Base-by-base conservation (phyloP, 2,329 filamentous ascomycete genomes). In the Colletotrichum theobromicola region DNA sequence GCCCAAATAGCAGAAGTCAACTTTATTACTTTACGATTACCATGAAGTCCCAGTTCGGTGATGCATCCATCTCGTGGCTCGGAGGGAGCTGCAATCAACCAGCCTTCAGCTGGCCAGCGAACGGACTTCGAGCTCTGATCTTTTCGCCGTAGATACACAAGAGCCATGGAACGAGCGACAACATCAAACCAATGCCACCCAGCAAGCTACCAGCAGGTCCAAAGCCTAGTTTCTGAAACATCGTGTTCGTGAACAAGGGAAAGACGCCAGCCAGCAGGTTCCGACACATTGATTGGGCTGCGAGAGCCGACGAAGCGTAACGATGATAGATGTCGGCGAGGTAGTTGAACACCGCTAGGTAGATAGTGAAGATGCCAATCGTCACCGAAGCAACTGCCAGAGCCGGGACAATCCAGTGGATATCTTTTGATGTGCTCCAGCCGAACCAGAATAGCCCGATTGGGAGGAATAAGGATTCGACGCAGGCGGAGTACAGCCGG, bases 391-490 rank as follows among this genome's bases (percentile, higher is more conserved):
- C 89, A 5, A 94, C 85, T 0, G 90, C 92, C 6, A 94, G 82
- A 0, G 89, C 83, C 0, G 93, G 93, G 0, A 90, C 89, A 35
- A 94, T 90, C 92, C 93, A 94, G 60, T 87, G 89, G 1, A 91
- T 83, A 0, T 81, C 82, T 72, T 76, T 82, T 1, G 65, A 88
- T 0, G 88, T 88, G 0, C 90, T 91, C 90, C 92, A 93, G 12
- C 91, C 92, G 77, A 94, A 94, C 92, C 92, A 93, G 83, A 94
- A 93, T 1, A 94, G 82, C 0, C 93, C 92, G 5, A 91, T 88
- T 0, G 93, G 93, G 65, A 94, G 85, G 1, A 93, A 85, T 0
- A 89, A 86, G 10, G 90, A 91, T 76, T 93, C 88, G 5, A 93
- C 81, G 79, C 92, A 93, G 4, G 90, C 86, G 74, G 93, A 92